Evolutionary conservation across 768 basidiomycete genomes (phyloP).

Genomic region (Leucocoprinus leucothites): DNA sequence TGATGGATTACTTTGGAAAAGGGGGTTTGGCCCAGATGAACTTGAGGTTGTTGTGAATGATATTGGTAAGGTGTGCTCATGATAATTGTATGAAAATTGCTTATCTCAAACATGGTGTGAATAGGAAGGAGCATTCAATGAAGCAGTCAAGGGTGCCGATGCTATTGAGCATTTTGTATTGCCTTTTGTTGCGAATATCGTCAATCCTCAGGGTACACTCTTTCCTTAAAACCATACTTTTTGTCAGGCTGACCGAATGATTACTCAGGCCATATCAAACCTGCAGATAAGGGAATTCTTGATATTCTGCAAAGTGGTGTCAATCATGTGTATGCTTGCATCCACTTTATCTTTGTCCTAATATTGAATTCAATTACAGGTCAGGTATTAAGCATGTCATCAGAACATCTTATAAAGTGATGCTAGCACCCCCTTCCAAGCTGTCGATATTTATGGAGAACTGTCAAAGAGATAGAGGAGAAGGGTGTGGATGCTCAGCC

Average conservation of each 20-base stretch:
- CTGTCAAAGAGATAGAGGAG: conserved; percentile 41
- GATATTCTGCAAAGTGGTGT: conserved; percentile 57
- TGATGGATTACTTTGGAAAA: conserved; percentile 51
- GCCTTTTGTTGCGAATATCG: conserved; percentile 46
- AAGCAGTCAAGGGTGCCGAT: conserved; percentile 73
- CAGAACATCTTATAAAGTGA: conserved; percentile 58
- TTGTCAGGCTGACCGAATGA: too few relatives aligned
- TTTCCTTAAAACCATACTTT: too few relatives aligned
- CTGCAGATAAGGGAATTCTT: conserved; percentile 71
- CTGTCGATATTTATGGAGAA: conserved; percentile 39
- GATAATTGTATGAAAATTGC: too few relatives aligned
- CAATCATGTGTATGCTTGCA: conserved; percentile 43
- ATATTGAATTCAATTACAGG: conserved; percentile 21
- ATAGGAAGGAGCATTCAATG: conserved; percentile 73
- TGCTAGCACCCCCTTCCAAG: conserved; percentile 28
- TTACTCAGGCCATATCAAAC: conserved; percentile 55
- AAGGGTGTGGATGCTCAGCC: conserved; percentile 41
- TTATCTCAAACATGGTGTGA: background rate
- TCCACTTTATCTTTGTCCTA: too few relatives aligned
- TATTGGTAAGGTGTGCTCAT: conserved; percentile 37
- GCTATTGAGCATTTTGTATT: conserved; percentile 71
- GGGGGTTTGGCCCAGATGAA: conserved; percentile 48
- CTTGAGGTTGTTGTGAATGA: conserved; percentile 73
- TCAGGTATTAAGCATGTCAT: conserved; percentile 58
- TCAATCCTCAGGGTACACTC: conserved; percentile 38